These are phyloP conservation scores for Trichosporon coremiiforme DNA, from an alignment of 1,284 basidiomycete species.

Conservation along the genomic window DNA sequence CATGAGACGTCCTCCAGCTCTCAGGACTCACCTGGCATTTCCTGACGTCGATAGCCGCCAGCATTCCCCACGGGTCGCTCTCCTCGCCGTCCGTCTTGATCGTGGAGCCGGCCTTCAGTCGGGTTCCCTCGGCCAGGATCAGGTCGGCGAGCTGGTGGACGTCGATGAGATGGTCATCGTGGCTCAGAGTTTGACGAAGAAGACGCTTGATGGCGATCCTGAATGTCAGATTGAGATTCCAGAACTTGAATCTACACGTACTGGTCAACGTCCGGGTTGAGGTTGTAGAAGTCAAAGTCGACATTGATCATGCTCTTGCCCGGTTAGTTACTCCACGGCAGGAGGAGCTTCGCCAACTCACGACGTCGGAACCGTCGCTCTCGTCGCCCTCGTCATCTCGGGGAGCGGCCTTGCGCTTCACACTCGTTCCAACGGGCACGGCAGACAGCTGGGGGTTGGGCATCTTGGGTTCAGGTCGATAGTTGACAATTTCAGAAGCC, in stretches of 20 bases:
- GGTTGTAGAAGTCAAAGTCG: conserved; percentile 89
- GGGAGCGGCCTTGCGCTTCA: conserved; percentile 48
- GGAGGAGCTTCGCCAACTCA: conserved; percentile 29
- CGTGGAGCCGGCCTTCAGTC: conserved; percentile 66
- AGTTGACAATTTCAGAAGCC: neutral
- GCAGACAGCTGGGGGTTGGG: conserved; percentile 33
- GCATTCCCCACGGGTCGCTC: conserved; percentile 80
- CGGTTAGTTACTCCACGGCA: neutral
- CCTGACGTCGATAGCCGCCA: conserved; percentile 79
- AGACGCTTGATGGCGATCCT: conserved; percentile 77
- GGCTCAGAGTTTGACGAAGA: conserved; percentile 74
- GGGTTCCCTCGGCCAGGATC: conserved; percentile 64
- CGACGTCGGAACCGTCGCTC: conserved; percentile 49
- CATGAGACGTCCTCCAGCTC: too few relatives aligned
- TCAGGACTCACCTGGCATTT: conserved; percentile 65
- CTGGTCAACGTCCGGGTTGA: conserved; percentile 78
- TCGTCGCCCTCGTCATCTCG: conserved; percentile 50
- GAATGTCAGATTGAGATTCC: neutral
- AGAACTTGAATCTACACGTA: conserved; percentile 30
- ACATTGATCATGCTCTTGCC: conserved; percentile 70
- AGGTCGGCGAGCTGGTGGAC: conserved; percentile 74
- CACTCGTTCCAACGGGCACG: conserved; percentile 26
- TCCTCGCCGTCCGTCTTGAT: conserved; percentile 88
- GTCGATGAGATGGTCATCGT: conserved; percentile 73
- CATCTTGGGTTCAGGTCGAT: conserved; percentile 19